Conservation (phyloP, 2,329 filamentous ascomycete species). For the Triangularia verruculosa region DNA sequence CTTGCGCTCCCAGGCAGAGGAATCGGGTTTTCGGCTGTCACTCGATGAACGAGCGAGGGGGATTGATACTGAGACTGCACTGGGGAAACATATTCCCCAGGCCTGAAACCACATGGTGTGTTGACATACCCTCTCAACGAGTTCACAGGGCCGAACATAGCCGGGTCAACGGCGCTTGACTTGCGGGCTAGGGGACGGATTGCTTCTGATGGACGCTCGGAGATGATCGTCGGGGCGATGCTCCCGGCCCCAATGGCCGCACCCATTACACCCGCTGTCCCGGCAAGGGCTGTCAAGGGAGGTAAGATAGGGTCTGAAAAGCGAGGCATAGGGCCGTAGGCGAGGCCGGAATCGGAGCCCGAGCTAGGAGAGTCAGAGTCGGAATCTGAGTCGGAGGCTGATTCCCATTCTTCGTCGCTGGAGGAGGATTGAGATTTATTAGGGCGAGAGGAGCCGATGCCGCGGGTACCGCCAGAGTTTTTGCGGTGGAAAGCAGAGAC, state of each 20-base stretch:
- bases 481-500: conserved; percentile 42
- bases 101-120: conserved; percentile 53
- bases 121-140: conserved; percentile 57
- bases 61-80: conserved; percentile 25
- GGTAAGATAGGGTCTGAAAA: conserved; percentile 28
- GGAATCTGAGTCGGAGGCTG: conserved; percentile 47
- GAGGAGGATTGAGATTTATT: conserved; percentile 36
- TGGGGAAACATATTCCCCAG: conserved; percentile 28
- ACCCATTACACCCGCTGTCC: not conserved
- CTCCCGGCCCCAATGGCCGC: conserved; percentile 13
- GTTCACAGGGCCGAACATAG: conserved; percentile 58
- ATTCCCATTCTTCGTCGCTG: conserved; percentile 49
- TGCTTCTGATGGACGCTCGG: conserved; percentile 30
- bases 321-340: conserved; percentile 39
- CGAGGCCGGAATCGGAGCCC: conserved; percentile 39
- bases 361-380: conserved; percentile 40
- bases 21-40: conserved; percentile 36
- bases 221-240: conserved; percentile 35
- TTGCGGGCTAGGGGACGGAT: conserved; percentile 36
- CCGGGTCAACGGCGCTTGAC: conserved; percentile 54
- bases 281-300: conserved; percentile 4
- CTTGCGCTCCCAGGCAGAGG: conserved; percentile 37
- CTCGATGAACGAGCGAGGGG: conserved; percentile 9
- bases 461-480: conserved; percentile 30
- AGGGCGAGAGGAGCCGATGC: conserved; percentile 33